Evolutionary conservation across 352 stramenopile species (phyloP), one percentile per base, ranked within the genome.

Genomic region (Globisporangium cederbergense): DNA sequence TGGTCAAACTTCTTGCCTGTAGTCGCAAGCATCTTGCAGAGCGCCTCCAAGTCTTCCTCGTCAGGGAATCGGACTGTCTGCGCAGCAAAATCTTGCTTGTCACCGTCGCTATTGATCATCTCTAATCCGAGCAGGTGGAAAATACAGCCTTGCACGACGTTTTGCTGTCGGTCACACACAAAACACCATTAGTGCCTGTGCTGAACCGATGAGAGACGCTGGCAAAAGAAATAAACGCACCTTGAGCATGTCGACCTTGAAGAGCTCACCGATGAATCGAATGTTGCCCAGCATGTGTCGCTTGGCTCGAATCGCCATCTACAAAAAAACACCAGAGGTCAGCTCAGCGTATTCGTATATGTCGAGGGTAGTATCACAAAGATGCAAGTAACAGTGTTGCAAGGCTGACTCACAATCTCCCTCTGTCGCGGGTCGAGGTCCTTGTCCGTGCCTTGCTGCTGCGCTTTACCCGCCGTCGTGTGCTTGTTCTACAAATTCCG

Each of bases 1-100:
- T 93, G 81, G 47, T 96, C 88, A 54, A 92, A 91, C 66, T 95
- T 95, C 71, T 96, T 96, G 49, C 88, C 88, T 13, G 79, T 79
- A 1, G 88, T 96, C 11, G 71, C 77, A 7, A 96, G 71, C 70
- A 96, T 86, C 66, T 95, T 95, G 75, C 88, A 96, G 34, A 96
- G 70, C 16, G 88, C 86, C 64, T 96, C 88, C 45, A 95, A 58
- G 42, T 95, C 85, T 64, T 91, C 74, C 70, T 96, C 85, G 18
- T 95, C 88, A 14, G 86, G 86, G 58, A 91, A 89, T 18, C 88
- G 83, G 34, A 89, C 70, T 25, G 85, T 77, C 69, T 93, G 79
- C 14, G 80, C 83, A 6, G 83, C 79, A 8, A 75, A 53, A 28
- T 88, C 81, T 59, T 78, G 66, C 47, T 69, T 65, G 14, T 76